These are phyloP conservation scores for Euptelea pleiosperma DNA, from an alignment of 164 flowering plant genomes.

Conservation along the genomic window DNA sequence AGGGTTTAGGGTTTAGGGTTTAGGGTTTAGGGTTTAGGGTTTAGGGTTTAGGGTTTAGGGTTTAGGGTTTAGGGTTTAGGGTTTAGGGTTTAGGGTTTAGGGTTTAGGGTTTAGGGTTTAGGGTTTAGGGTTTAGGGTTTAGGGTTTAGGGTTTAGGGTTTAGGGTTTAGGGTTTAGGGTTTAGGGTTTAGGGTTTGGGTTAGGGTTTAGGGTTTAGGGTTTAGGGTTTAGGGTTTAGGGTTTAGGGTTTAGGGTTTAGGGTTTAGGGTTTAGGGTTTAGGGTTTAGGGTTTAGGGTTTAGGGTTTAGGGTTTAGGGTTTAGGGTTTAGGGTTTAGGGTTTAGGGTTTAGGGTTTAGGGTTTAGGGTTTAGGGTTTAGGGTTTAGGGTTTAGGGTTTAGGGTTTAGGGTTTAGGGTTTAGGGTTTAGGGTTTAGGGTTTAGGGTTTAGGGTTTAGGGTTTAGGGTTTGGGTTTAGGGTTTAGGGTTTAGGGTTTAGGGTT, in stretches of 20 bases:
- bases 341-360: background rate
- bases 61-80: too few species aligned
- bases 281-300: conserved; percentile 4
- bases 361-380: background rate
- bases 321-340: background rate
- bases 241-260: conserved; percentile 7
- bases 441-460: conserved; percentile 7
- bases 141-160: conserved; percentile 6
- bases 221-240: background rate
- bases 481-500: background rate
- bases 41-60: too few species aligned
- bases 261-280: conserved; percentile 4
- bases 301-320: background rate
- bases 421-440: conserved; percentile 3
- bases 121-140: conserved; percentile 6
- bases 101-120: conserved; percentile 1
- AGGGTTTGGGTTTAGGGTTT: conserved; percentile 3
- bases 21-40: too few species aligned
- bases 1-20: too few species aligned
- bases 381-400: background rate
- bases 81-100: background rate
- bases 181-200: conserved; percentile 1
- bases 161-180: too few species aligned
- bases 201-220: background rate
- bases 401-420: background rate